phyloP scores from a whole-genome alignment of 1,284 basidiomycete species.

The Takashimella koratensis region DNA sequence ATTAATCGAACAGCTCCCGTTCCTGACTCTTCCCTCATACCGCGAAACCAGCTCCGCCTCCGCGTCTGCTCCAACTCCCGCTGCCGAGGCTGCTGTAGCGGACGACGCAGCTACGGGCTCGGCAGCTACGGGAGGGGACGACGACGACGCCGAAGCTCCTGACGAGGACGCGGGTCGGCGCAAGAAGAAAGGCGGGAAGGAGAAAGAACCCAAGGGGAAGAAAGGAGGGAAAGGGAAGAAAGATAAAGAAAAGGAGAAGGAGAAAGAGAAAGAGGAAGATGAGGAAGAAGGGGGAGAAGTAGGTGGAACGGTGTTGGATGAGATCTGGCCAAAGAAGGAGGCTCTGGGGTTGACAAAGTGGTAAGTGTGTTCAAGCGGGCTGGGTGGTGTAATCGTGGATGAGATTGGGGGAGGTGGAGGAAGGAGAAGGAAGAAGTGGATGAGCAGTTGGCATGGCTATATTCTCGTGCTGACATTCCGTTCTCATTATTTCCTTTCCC shows the following conservation, averaged over 20 bases:
- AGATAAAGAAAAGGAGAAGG: conserved; percentile 24
- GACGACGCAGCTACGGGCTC: conserved; percentile 13
- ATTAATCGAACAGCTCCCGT: conserved; percentile 79
- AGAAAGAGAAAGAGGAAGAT: conserved; percentile 27
- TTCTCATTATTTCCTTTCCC: no score
- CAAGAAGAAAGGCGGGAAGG: conserved; percentile 11
- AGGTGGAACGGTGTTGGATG: conserved; percentile 69
- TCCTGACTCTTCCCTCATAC: conserved; percentile 50
- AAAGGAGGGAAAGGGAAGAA: conserved; percentile 41
- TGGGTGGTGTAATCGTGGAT: neutral
- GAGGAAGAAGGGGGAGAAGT: conserved; percentile 54
- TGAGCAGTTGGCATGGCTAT: no score
- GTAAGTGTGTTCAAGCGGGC: conserved; percentile 55
- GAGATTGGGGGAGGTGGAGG: no score
- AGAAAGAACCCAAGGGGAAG: conserved; percentile 15
- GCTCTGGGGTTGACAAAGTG: conserved; percentile 88
- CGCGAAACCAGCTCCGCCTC: conserved; percentile 14
- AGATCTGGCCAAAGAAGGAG: conserved; percentile 99
- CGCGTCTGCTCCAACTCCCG: neutral
- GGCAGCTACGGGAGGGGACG: conserved; percentile 1
- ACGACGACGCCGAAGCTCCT: conserved; percentile 14
- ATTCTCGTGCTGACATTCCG: no score
- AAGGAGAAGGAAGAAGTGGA: neutral
- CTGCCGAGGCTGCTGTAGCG: conserved; percentile 8
- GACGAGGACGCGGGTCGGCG: conserved; percentile 15